Evolutionary conservation across 352 stramenopile species (phyloP).

Genomic region (Phytophthora capsici): DNA sequence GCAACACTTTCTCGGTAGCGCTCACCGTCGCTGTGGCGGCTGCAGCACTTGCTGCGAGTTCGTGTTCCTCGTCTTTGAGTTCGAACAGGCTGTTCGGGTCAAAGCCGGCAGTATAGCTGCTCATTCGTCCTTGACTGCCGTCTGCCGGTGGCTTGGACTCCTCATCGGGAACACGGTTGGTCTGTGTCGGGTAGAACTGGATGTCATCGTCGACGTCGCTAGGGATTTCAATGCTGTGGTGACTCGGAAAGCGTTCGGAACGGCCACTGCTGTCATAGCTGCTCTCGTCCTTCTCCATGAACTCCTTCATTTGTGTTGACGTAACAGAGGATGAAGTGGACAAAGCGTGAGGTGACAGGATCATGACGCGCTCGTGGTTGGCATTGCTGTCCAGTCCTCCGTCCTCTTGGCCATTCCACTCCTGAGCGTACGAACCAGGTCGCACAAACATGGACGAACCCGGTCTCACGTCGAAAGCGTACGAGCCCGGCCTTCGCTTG

Average conservation of each 20-base stretch:
- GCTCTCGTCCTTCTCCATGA: constrained; percentile 38
- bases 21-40: constrained; percentile 24
- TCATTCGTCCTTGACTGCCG: constrained; percentile 15
- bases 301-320: constrained; percentile 39
- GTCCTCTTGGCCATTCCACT: constrained; percentile 34
- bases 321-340: constrained; percentile 44
- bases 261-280: constrained; percentile 27
- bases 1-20: constrained; percentile 27
- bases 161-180: constrained; percentile 17
- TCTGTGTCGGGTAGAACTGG: constrained; percentile 50
- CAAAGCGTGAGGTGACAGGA: constrained; percentile 38
- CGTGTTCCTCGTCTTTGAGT: constrained; percentile 36
- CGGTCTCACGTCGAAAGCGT: constrained; percentile 23
- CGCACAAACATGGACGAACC: constrained; percentile 24
- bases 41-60: constrained; percentile 19
- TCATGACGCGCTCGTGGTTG: constrained; percentile 33
- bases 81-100: constrained; percentile 49
- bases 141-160: constrained; percentile 10
- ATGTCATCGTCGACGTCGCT: constrained; percentile 43
- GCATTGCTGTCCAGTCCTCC: constrained; percentile 27
- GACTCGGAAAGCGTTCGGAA: constrained; percentile 17
- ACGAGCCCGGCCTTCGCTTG: constrained; percentile 25
- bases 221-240: constrained; percentile 14
- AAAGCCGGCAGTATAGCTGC: constrained; percentile 33
- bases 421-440: constrained; percentile 30